Conservation (phyloP, 2,329 filamentous ascomycete genomes). For the Colletotrichum liaoningense region DNA sequence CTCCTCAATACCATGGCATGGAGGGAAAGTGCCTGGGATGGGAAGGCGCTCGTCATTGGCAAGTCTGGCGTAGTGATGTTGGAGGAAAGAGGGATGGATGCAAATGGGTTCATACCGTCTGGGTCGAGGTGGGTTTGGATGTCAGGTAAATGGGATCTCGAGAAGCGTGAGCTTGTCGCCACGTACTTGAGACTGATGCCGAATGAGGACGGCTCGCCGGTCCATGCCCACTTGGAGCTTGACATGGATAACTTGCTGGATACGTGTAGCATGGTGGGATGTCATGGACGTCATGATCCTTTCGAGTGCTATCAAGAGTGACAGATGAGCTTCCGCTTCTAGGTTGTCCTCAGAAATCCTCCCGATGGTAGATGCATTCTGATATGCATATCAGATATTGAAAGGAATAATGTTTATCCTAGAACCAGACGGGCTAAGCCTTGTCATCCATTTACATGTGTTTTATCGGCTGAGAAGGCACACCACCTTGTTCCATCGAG, state of each 20-base stretch:
- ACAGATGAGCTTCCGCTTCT: neutral
- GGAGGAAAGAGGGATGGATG: conserved; percentile 36
- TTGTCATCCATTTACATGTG: too few species aligned
- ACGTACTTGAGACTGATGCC: conserved; percentile 27
- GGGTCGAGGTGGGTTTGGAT: conserved; percentile 35
- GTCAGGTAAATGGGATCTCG: conserved; percentile 29
- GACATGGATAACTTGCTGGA: conserved; percentile 22
- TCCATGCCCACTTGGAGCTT: conserved; percentile 4
- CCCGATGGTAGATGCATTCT: neutral
- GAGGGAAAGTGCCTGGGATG: conserved; percentile 34
- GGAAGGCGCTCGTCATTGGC: conserved; percentile 26
- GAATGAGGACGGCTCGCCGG: conserved; percentile 2
- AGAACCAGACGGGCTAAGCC: too few species aligned
- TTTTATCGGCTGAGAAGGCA: too few species aligned
- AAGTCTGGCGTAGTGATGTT: conserved; percentile 36
- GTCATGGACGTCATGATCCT: conserved; percentile 3
- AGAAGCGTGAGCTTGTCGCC: conserved; percentile 24
- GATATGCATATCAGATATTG: neutral
- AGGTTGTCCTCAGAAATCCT: neutral
- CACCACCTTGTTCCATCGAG: too few species aligned
- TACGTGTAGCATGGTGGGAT: conserved; percentile 10
- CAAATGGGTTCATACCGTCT: conserved; percentile 26
- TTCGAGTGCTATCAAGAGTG: neutral
- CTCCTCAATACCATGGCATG: conserved; percentile 33
- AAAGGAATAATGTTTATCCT: too few species aligned